A percentile compares a stretch with the other conserved stretches of the same genome.
Conservation (phyloP, 768 basidiomycete genomes). For the Podaxis rugospora region DNA sequence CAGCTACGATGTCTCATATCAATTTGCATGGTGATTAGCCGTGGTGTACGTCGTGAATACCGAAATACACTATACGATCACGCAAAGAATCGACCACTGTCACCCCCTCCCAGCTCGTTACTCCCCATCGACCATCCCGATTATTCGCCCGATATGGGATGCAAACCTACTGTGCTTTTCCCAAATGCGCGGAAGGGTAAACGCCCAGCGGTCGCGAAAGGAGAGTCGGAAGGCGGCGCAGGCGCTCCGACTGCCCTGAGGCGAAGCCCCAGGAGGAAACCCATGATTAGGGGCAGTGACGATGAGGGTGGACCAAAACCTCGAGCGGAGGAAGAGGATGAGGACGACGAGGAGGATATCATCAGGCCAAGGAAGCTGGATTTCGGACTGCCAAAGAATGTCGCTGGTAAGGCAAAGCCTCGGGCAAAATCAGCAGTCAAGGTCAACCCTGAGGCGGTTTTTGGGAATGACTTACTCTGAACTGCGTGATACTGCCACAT, state of each 20-base stretch:
- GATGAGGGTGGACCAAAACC: slow-evolving; percentile 2
- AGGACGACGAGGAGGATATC: slow-evolving; percentile 2
- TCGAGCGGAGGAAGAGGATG: slow-evolving; percentile 6
- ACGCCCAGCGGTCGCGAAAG: not conserved
- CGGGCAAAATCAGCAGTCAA: not conserved
- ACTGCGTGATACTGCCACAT: not conserved
- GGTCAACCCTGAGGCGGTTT: not conserved
- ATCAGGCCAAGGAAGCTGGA: slow-evolving; percentile 12
- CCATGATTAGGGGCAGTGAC: not conserved
- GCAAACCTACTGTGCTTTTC: slow-evolving; percentile 58
- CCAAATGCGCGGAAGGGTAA: slow-evolving; percentile 23
- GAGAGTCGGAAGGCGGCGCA: not conserved
- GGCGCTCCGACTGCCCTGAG: not conserved
- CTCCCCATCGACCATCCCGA: slow-evolving; percentile 63
- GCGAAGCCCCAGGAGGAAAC: slow-evolving; percentile 10
- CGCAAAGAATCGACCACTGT: slow-evolving; percentile 32
- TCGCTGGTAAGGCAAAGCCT: not conserved
- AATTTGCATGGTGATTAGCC: slow-evolving; percentile 35
- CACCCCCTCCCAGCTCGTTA: slow-evolving; percentile 42
- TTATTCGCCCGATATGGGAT: slow-evolving; percentile 52
- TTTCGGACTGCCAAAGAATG: slow-evolving; percentile 11
- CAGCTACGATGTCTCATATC: slow-evolving; percentile 19
- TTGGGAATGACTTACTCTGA: not conserved
- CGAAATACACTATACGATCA: slow-evolving; percentile 61
- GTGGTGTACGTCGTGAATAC: slow-evolving; percentile 58